Percentiles rank a stretch among this genome's conserved stretches.
phyloP scores from a whole-genome alignment of 2,329 filamentous ascomycete species.

The Hypoxylon sp. region DNA sequence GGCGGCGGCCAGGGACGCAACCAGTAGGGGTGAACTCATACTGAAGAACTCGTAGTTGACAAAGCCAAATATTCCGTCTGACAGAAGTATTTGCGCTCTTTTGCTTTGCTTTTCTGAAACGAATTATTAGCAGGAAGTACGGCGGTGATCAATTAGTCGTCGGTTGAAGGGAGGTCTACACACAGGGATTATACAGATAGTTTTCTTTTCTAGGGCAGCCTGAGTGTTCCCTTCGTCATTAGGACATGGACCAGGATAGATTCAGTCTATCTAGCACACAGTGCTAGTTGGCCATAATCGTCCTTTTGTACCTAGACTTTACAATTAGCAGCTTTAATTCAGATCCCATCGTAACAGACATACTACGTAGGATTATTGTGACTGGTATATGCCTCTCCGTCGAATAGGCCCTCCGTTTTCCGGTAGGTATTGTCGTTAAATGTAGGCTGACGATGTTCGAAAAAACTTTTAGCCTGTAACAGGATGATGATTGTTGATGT shows the following conservation, averaged over 20 bases:
- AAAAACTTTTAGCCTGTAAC: not conserved
- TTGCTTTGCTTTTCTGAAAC: conserved; percentile 3
- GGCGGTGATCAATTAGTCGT: conserved; percentile 10
- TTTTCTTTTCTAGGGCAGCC: conserved; percentile 6
- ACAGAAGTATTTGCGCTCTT: not conserved
- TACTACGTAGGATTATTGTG: not conserved
- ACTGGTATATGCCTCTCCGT: not conserved
- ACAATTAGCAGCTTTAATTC: conserved; percentile 14
- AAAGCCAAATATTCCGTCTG: not conserved
- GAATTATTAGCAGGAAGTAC: conserved; percentile 5
- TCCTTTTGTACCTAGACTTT: conserved; percentile 47
- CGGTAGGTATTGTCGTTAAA: not conserved
- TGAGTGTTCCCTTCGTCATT: conserved; percentile 16
- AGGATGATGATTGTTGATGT: not conserved
- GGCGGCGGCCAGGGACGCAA: not conserved
- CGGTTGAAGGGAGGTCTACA: not conserved
- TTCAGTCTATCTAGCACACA: conserved; percentile 45
- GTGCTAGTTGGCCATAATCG: conserved; percentile 39
- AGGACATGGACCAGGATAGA: conserved; percentile 50
- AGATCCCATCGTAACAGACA: not conserved
- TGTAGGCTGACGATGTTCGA: not conserved
- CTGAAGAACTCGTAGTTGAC: not conserved
- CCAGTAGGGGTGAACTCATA: not conserved
- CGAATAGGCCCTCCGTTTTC: not conserved
- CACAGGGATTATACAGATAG: not conserved